These are phyloP conservation scores for Termitomyces sp. DNA, from an alignment of 768 basidiomycete species.

Conservation along the genomic window DNA sequence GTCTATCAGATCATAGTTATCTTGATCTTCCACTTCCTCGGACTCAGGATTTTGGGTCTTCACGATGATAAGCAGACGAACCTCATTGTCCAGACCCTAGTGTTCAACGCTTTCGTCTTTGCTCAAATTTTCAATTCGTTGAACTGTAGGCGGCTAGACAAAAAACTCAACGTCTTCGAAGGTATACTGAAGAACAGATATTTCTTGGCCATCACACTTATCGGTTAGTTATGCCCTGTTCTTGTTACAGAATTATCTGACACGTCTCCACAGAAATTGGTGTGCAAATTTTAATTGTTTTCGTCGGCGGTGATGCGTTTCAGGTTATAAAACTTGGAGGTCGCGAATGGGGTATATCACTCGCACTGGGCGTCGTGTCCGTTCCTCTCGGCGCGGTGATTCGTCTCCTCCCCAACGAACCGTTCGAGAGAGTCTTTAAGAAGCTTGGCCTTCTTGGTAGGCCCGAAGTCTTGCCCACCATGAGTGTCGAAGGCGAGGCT, in stretches of 20 bases:
- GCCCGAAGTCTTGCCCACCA: slow-evolving; percentile 60
- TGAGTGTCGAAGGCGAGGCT: slow-evolving; percentile 50
- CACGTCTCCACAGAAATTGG: slow-evolving; percentile 59
- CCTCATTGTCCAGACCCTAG: slow-evolving; percentile 68
- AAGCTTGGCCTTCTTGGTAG: slow-evolving; percentile 54
- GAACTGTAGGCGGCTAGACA: slow-evolving; percentile 86
- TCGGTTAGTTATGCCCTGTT: slow-evolving; percentile 58
- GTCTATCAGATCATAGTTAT: slow-evolving; percentile 79
- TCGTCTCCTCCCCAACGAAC: slow-evolving; percentile 74
- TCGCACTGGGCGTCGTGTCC: slow-evolving; percentile 82
- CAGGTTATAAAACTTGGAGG: slow-evolving; percentile 75
- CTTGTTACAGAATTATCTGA: not conserved
- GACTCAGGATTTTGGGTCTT: slow-evolving; percentile 63
- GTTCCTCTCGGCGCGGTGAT: slow-evolving; percentile 84
- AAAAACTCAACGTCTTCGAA: slow-evolving; percentile 82
- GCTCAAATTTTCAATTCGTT: slow-evolving; percentile 96
- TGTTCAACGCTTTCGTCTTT: slow-evolving; percentile 99
- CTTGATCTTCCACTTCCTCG: slow-evolving; percentile 87
- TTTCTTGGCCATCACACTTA: slow-evolving; percentile 77
- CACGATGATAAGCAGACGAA: slow-evolving; percentile 29
- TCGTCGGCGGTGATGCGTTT: slow-evolving; percentile 89
- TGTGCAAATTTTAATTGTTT: slow-evolving; percentile 84
- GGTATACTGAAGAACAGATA: slow-evolving; percentile 76
- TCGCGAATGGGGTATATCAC: slow-evolving; percentile 89
- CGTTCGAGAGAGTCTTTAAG: slow-evolving; percentile 58